phyloP scores from a whole-genome alignment of 1,139 yeast genomes.

The Kodamaea sp. region DNA sequence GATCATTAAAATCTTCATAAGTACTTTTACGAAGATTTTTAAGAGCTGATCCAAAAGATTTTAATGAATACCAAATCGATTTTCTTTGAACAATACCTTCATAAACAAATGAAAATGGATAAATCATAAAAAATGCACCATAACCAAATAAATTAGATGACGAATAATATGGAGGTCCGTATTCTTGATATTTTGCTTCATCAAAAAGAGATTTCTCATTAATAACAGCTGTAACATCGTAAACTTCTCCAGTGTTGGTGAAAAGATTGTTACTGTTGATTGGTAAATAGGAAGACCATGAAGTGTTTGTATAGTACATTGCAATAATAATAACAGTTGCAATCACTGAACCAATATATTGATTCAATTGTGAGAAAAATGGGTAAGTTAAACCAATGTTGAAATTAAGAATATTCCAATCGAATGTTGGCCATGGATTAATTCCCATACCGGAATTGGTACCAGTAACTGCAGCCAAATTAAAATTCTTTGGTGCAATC shows the following conservation, averaged over 20 bases:
- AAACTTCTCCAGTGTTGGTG: constrained; percentile 15
- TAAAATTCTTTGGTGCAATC: constrained; percentile 18
- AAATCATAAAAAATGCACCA: constrained; percentile 17
- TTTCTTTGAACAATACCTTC: constrained; percentile 10
- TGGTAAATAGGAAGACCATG: constrained; percentile 18
- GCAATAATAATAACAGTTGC: constrained; percentile 14
- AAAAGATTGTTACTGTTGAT: constrained; percentile 14
- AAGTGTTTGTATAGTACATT: constrained; percentile 15
- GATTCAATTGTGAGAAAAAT: constrained; percentile 12
- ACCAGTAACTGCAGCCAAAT: constrained; percentile 18
- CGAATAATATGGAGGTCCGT: constrained; percentile 41
- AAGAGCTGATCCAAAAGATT: constrained; percentile 4
- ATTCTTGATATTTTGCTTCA: constrained; percentile 15
- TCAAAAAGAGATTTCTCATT: constrained; percentile 12
- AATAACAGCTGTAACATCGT: constrained; percentile 13
- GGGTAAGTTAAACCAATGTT: constrained; percentile 12
- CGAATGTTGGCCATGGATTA: constrained; percentile 19
- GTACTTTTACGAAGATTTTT: constrained; percentile 9
- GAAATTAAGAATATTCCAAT: constrained; percentile 16
- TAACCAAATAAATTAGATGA: constrained; percentile 25
- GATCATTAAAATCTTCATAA: constrained; percentile 16
- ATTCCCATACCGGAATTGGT: constrained; percentile 15
- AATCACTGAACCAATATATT: constrained; percentile 14
- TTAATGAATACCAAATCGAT: constrained; percentile 9
- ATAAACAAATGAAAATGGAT: constrained; percentile 15